Base-by-base conservation (phyloP, 257 asterid species). In the Plantago ovata region DNA sequence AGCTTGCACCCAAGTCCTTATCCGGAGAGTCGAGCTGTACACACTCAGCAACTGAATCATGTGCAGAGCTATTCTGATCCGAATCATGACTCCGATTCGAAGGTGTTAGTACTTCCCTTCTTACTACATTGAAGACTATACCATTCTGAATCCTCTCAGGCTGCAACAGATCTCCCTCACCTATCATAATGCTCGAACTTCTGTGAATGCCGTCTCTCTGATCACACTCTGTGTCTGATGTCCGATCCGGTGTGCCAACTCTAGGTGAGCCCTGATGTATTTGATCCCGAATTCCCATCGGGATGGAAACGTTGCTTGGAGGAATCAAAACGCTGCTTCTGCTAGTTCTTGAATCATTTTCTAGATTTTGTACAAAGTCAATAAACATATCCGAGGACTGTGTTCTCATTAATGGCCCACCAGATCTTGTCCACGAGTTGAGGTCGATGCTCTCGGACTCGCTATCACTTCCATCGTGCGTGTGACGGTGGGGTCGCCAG, bases 371-470 rank as follows among this genome's bases (percentile, higher is more conserved):
- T 12, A 92, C 89, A 57, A 72, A 88, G 74, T 93, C 89, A 18
- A 93, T 72, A 41, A 93, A 86, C 57, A 74, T 69, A 64, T 93
- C 97, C 0, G 98, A 86, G 0, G 98, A 93, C 39, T 94, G 84
- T 0, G 97, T 88, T 75, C 98, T 81, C 98, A 93, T 93, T 81
- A 93, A 64, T 0, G 97, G 98, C 22, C 98, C 98, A n/a, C 98
- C 98, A 1, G 95, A 77, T 62, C 89, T 77, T 0, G 98, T 93
- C 98, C 98, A 93, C 1, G 95, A 75, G 56, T 47, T 73, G 53
- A 67, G 74, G 45, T 86, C 97, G 0, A 62, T 77, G 24, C 68
- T 71, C 71, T 93, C 98, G 0, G 97, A 75, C 59, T 93, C 98
- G 46, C 95, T 82, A 15, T 88, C 97, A 39, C 95, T 85, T 10